Percentiles rank a stretch among this genome's conserved stretches.
These are phyloP conservation scores for Starmerella vitae DNA, from an alignment of 805 yeast species.

Conservation along the genomic window DNA sequence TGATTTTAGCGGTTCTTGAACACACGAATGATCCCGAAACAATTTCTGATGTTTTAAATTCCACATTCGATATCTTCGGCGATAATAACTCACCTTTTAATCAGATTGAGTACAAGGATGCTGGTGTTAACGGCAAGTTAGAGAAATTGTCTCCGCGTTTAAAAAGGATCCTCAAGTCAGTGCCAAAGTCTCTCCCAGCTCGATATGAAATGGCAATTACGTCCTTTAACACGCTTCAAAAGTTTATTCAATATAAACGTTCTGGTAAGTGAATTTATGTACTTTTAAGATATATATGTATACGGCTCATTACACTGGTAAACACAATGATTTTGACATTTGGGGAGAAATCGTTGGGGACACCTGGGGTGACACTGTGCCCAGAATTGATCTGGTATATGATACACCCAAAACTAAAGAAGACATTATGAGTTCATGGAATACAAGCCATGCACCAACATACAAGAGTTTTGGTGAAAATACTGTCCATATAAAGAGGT, in stretches of 20 bases:
- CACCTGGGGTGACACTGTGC: constrained; percentile 1
- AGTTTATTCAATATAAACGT: constrained; percentile 66
- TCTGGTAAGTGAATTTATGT: not conserved
- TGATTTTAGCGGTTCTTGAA: constrained; percentile 13
- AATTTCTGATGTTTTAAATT: constrained; percentile 47
- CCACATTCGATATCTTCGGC: constrained; percentile 64
- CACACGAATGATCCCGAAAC: constrained; percentile 28
- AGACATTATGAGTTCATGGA: constrained; percentile 23
- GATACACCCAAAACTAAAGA: not conserved
- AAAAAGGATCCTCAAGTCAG: constrained; percentile 41
- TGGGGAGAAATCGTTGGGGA: no score
- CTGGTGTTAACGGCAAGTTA: constrained; percentile 35
- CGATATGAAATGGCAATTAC: constrained; percentile 56
- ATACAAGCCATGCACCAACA: constrained; percentile 53
- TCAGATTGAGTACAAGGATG: constrained; percentile 45
- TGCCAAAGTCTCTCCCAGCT: constrained; percentile 50
- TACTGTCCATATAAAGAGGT: constrained; percentile 93
- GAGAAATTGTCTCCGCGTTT: constrained; percentile 35
- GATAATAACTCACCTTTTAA: constrained; percentile 53
- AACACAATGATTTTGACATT: no score
- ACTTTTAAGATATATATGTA: no score
- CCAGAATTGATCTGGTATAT: no score
- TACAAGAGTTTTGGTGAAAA: constrained; percentile 85
- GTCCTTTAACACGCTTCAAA: constrained; percentile 46
- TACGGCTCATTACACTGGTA: no score